These are phyloP conservation scores for Chytridium lagenaria DNA, from an alignment of 371 early-diverging fungal genomes.

Conservation along the genomic window DNA sequence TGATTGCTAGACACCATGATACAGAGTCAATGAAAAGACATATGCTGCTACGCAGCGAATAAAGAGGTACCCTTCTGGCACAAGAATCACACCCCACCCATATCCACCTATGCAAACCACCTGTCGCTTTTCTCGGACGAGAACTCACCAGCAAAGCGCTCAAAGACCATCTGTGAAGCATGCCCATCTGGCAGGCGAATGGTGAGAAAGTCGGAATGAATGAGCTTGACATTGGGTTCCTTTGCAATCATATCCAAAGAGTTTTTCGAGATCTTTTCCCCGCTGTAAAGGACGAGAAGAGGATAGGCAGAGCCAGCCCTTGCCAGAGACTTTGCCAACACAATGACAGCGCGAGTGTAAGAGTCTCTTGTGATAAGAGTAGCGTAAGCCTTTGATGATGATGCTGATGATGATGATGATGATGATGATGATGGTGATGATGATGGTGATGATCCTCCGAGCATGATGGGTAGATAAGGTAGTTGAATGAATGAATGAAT, in stretches of 20 bases:
- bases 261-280: neutral
- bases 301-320: slow-evolving; percentile 4
- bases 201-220: slow-evolving; percentile 5
- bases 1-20: too few relatives aligned
- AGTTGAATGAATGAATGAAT: too few relatives aligned
- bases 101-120: neutral
- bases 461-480: neutral
- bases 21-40: too few relatives aligned
- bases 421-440: neutral
- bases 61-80: neutral
- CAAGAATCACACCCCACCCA: neutral
- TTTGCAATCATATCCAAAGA: neutral
- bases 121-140: too few relatives aligned
- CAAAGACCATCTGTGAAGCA: slow-evolving; percentile 17
- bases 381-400: neutral
- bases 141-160: slow-evolving; percentile 12
- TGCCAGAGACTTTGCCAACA: neutral
- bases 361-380: slow-evolving; percentile 13
- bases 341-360: neutral
- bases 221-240: neutral
- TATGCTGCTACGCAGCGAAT: too few relatives aligned
- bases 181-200: slow-evolving; percentile 10
- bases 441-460: neutral
- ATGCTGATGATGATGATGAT: neutral
- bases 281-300: neutral